These are phyloP conservation scores for Leucocoprinus leucothites DNA, from an alignment of 768 basidiomycete genomes.

Conservation along the genomic window DNA sequence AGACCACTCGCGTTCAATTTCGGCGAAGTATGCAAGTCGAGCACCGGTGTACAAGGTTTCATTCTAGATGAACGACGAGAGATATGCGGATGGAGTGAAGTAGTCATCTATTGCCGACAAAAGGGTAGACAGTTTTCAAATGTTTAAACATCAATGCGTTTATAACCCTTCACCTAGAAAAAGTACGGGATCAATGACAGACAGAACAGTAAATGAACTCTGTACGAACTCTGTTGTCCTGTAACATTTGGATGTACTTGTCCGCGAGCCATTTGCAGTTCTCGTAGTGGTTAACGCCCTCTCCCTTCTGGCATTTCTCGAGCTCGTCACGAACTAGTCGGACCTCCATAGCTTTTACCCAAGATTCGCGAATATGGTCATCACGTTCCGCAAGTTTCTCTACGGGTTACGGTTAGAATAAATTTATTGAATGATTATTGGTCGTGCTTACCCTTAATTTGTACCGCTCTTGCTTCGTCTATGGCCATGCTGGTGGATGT, in stretches of 20 bases:
- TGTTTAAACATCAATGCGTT: conserved; percentile 55
- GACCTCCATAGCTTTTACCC: conserved; percentile 93
- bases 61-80: no score
- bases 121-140: not conserved
- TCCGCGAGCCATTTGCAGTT: conserved; percentile 85
- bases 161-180: conserved; percentile 79
- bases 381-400: conserved; percentile 71
- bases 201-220: no score
- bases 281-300: conserved; percentile 91
- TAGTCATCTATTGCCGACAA: not conserved
- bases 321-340: conserved; percentile 87
- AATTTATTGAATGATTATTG: not conserved
- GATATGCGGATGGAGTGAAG: not conserved
- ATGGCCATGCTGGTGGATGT: conserved; percentile 32
- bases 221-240: conserved; percentile 71
- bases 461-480: conserved; percentile 32
- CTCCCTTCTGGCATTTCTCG: conserved; percentile 81
- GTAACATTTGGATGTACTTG: conserved; percentile 76
- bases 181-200: not conserved
- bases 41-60: no score
- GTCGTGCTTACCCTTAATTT: conserved; percentile 48
- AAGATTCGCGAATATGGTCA: conserved; percentile 80
- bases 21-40: no score
- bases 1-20: no score
- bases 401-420: conserved; percentile 21